These are phyloP conservation scores for Cyamopsis tetragonoloba DNA, from an alignment of 306 rosid genomes.

Conservation along the genomic window DNA sequence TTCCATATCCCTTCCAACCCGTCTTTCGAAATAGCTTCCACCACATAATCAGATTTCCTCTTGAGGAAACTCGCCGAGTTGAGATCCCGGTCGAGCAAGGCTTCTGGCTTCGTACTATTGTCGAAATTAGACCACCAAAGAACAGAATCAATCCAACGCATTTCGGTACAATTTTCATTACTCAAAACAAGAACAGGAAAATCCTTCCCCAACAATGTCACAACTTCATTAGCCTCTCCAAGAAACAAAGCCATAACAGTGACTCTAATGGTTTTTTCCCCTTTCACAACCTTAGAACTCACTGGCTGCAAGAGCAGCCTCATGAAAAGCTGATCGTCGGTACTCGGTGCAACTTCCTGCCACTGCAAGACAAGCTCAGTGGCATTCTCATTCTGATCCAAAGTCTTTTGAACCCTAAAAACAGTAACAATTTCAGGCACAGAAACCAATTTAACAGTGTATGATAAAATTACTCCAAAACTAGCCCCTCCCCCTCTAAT, in stretches of 20 bases:
- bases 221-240: conserved; percentile 44
- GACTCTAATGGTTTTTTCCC: conserved; percentile 34
- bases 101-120: conserved; percentile 26
- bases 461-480: conserved; percentile 67
- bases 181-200: conserved; percentile 51
- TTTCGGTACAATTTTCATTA: conserved; percentile 45
- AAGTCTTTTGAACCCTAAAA: conserved; percentile 33
- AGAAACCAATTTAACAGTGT: conserved; percentile 44
- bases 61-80: conserved; percentile 22
- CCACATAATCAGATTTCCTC: conserved; percentile 53
- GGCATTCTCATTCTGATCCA: conserved; percentile 43
- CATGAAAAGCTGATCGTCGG: conserved; percentile 50
- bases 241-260: conserved; percentile 43
- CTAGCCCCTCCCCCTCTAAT: conserved; percentile 75
- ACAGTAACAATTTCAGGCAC: conserved; percentile 60
- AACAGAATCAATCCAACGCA: conserved; percentile 50
- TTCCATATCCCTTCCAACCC: conserved; percentile 40
- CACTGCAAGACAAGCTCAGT: conserved; percentile 61
- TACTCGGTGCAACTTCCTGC: conserved; percentile 56
- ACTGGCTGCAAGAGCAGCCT: conserved; percentile 55
- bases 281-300: conserved; percentile 38
- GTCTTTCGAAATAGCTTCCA: conserved; percentile 23
- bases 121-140: conserved; percentile 33
- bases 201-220: conserved; percentile 34
- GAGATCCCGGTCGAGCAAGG: conserved; percentile 23